These are phyloP conservation scores for Puccinia coronata DNA, from an alignment of 1,284 basidiomycete species.

Conservation along the genomic window DNA sequence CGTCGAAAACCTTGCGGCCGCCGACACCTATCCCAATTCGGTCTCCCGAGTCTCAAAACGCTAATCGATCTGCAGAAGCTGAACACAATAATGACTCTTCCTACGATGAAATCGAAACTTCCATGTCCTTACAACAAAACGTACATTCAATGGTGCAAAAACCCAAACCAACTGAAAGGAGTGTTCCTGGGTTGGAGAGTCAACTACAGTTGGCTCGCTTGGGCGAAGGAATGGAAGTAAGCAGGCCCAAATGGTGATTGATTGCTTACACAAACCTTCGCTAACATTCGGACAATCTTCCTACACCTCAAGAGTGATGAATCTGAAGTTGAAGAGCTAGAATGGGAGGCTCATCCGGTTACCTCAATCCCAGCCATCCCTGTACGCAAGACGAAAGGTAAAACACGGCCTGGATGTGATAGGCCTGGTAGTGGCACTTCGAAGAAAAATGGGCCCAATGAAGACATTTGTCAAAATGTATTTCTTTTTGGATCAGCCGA, in stretches of 20 bases:
- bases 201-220: constrained; percentile 26
- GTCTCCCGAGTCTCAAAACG: neutral
- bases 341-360: neutral
- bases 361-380: neutral
- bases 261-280: neutral
- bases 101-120: constrained; percentile 47
- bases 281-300: neutral
- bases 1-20: neutral
- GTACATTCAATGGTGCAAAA: neutral
- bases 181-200: neutral
- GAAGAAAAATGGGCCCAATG: constrained; percentile 33
- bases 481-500: neutral
- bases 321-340: neutral
- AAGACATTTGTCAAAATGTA: constrained; percentile 37
- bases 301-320: constrained; percentile 3
- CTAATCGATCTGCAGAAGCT: neutral
- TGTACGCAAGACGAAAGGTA: neutral
- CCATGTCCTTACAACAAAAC: neutral
- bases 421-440: neutral
- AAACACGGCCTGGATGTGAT: neutral
- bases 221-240: constrained; percentile 40
- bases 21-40: neutral
- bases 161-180: neutral
- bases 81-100: neutral
- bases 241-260: constrained; percentile 1